phyloP scores from a whole-genome alignment of 2,329 filamentous ascomycete species.

The Daldinia sp. region DNA sequence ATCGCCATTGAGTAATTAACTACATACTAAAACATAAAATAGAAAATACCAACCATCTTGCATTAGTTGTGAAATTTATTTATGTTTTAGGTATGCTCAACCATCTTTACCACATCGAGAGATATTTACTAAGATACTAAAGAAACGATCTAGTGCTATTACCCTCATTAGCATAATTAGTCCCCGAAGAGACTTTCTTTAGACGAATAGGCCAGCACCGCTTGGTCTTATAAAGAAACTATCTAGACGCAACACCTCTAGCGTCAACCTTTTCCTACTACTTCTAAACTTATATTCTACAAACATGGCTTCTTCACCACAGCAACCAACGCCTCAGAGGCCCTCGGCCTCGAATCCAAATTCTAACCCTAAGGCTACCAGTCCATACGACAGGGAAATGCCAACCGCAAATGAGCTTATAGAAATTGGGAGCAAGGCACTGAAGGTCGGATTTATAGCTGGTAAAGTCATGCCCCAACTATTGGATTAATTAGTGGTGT shows the following conservation, averaged over 20 bases:
- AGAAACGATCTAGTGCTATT: not conserved
- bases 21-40: not conserved
- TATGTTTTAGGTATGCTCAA: not conserved
- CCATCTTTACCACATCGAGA: not conserved
- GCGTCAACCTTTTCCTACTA: not conserved
- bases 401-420: conserved; percentile 44
- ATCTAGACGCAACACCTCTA: not conserved
- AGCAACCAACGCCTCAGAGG: conserved; percentile 29
- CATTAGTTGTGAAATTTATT: not conserved
- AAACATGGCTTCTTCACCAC: conserved; percentile 40
- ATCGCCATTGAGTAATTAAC: conserved; percentile 8
- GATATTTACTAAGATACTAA: not conserved
- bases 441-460: conserved; percentile 48
- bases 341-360: conserved; percentile 16
- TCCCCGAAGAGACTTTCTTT: not conserved
- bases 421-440: conserved; percentile 47
- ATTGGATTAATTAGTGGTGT: conserved; percentile 22
- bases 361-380: conserved; percentile 13
- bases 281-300: conserved; percentile 8
- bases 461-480: conserved; percentile 40
- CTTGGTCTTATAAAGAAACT: not conserved
- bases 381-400: conserved; percentile 39
- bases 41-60: not conserved
- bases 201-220: not conserved
- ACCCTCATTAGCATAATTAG: not conserved